Evolutionary conservation across 164 flowering plant genomes (phyloP), one percentile per base, ranked within the genome.

Genomic region (Cinnamomum micranthum): DNA sequence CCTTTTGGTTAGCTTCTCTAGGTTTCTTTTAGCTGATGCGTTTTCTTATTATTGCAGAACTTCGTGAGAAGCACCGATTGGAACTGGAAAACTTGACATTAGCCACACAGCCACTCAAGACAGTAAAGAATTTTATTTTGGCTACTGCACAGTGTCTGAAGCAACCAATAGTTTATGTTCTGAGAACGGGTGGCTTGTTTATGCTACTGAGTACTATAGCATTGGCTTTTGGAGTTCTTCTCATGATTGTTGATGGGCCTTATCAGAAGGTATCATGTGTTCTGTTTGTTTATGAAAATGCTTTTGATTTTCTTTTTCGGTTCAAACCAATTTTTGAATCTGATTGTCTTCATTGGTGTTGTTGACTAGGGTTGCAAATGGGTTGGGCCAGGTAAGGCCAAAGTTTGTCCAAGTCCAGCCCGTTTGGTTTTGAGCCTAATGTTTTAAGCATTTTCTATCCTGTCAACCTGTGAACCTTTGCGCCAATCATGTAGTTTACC

Each of bases 51-150:
- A 67, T 80, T 81, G 77, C 89, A 94, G 97, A 77, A 70, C 87
- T 88, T 66, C 84, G 73, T 28, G 78, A 80, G 73, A 86, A 77
- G 82, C 93, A 92, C 80, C 86, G 84, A 65, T 77, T 77, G 68
- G 96, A 92, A 68, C 79, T 94, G 23, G 90, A 90, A 78, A 86
- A 84, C 76, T 83, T 94, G 85, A 86, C 93, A 14, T 84, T 92
- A 70, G 79, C 83, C 59, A 72, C 86, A 62, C 90, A 92, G 73
- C 97, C 98, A 2, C 81, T 89, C 59, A 88, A 78, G 77, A 91
- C 93, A 74, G 75, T 88, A 62, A 94, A 88, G 84, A 73, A 83
- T 74, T 94, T 89, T 80, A 73, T 76, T 77, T 79, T 88, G 72
- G 97, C 90, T 47, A 73, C 85, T 41, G 17, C 69, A 58, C 85